Percentiles rank a stretch among this genome's conserved stretches.
phyloP scores from a whole-genome alignment of 345 rosid genomes.

The Gossypium ekmanianum region DNA sequence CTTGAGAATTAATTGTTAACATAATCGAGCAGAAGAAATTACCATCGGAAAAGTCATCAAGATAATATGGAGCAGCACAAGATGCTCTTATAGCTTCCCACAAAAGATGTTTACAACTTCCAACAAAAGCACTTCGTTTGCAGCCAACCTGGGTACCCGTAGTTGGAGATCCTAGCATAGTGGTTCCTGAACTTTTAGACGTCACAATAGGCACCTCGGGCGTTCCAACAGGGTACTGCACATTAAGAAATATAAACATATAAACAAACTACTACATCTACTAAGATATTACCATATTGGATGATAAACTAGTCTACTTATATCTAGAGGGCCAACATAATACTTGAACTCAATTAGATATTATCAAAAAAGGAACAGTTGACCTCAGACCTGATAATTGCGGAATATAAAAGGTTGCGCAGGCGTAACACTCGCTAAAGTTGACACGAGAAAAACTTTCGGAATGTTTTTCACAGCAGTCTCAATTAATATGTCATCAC shows the following conservation, averaged over 20 bases:
- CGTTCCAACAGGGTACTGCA: constrained; percentile 89
- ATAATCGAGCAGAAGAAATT: constrained; percentile 19
- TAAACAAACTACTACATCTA: background rate
- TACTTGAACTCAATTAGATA: background rate
- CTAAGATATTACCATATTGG: background rate
- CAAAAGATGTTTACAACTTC: constrained; percentile 88
- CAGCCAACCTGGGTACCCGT: constrained; percentile 78
- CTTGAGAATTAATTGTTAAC: background rate
- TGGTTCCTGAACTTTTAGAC: constrained; percentile 70
- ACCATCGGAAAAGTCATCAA: constrained; percentile 96
- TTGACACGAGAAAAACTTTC: constrained; percentile 87
- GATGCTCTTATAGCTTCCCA: constrained; percentile 99
- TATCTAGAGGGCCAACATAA: constrained; percentile 5
- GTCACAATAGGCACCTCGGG: constrained; percentile 68
- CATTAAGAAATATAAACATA: constrained; percentile 18
- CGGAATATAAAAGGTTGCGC: constrained; percentile 96
- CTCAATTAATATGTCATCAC: constrained; percentile 87
- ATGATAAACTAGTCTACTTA: background rate
- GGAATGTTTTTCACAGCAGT: constrained; percentile 86
- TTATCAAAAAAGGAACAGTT: constrained; percentile 5
- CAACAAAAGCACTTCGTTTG: constrained; percentile 82
- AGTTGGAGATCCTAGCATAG: constrained; percentile 53
- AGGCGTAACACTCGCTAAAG: constrained; percentile 88
- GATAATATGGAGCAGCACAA: constrained; percentile 98
- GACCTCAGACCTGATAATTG: constrained; percentile 78